phyloP scores from a whole-genome alignment of 208 protist species.

The Zelonia costaricensis region DNA sequence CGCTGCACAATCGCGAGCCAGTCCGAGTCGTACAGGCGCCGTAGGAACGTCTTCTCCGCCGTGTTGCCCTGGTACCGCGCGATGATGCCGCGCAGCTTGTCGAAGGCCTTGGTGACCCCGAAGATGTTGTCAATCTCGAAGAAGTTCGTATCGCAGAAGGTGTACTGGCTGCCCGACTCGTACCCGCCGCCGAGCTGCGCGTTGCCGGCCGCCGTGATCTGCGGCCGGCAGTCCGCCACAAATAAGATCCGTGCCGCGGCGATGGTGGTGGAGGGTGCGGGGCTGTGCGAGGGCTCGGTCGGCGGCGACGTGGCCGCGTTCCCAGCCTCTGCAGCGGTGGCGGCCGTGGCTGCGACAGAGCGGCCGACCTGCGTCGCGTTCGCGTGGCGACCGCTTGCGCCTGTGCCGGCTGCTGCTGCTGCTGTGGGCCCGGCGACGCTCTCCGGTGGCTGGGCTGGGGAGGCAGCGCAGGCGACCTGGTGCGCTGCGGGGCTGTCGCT shows the following conservation, averaged over 20 bases:
- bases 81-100: conserved; percentile 64
- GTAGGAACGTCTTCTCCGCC: conserved; percentile 50
- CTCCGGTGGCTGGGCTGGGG: neutral
- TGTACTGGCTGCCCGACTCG: conserved; percentile 66
- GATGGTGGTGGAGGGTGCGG: neutral
- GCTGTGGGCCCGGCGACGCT: too few relatives aligned
- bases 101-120: conserved; percentile 56
- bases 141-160: conserved; percentile 80
- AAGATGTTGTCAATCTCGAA: conserved; percentile 93
- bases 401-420: too few relatives aligned
- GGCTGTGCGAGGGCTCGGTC: neutral
- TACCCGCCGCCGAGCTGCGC: conserved; percentile 77
- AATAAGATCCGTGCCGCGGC: conserved; percentile 33
- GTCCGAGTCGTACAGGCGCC: conserved; percentile 55
- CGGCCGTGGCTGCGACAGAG: too few relatives aligned
- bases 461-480: too few relatives aligned
- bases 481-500: neutral
- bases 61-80: conserved; percentile 50
- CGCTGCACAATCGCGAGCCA: conserved; percentile 73
- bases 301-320: neutral
- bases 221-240: conserved; percentile 82
- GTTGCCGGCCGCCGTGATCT: conserved; percentile 65
- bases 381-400: too few relatives aligned
- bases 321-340: neutral
- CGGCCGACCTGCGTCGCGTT: too few relatives aligned